Evolutionary conservation across 164 flowering plant genomes (phyloP).

Genomic region (Annona cherimola): DNA sequence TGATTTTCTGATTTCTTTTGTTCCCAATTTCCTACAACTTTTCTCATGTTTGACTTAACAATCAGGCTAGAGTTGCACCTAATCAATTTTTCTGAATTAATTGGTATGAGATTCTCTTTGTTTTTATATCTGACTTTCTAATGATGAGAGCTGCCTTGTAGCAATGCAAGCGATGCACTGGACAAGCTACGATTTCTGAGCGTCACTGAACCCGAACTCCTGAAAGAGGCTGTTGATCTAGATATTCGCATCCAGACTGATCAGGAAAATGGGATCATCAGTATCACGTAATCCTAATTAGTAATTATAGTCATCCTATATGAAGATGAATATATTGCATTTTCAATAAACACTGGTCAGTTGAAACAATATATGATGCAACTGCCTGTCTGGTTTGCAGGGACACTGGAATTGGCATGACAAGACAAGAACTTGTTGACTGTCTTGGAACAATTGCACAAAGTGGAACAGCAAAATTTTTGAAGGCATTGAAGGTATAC

Average conservation of each 20-base stretch:
- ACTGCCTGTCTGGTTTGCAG: slow-evolving; percentile 27
- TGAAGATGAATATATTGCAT: too few relatives aligned
- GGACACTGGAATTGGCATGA: slow-evolving; percentile 98
- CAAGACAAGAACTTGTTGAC: slow-evolving; percentile 84
- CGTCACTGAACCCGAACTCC: slow-evolving; percentile 72
- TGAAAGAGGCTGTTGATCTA: slow-evolving; percentile 69
- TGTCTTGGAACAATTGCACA: slow-evolving; percentile 99
- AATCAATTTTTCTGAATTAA: too few relatives aligned
- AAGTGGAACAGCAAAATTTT: slow-evolving; percentile 96
- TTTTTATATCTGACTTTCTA: neutral
- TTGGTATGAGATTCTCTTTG: too few relatives aligned
- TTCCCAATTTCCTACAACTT: neutral
- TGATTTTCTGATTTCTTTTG: too few relatives aligned
- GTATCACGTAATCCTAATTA: slow-evolving; percentile 53
- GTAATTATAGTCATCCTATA: too few relatives aligned
- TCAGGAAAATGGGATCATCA: slow-evolving; percentile 78
- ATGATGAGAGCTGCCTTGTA: slow-evolving; percentile 18
- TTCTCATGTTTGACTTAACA: too few relatives aligned
- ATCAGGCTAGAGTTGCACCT: too few relatives aligned
- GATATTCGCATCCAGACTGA: slow-evolving; percentile 88
- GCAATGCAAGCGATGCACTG: slow-evolving; percentile 99
- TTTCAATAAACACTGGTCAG: too few relatives aligned
- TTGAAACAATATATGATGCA: too few relatives aligned
- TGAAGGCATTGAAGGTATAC: slow-evolving; percentile 75
- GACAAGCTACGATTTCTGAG: slow-evolving; percentile 87